Evolutionary conservation across 2,329 filamentous ascomycete species (phyloP), one percentile per base, ranked within the genome.

Genomic region (Xylariaceae sp.): DNA sequence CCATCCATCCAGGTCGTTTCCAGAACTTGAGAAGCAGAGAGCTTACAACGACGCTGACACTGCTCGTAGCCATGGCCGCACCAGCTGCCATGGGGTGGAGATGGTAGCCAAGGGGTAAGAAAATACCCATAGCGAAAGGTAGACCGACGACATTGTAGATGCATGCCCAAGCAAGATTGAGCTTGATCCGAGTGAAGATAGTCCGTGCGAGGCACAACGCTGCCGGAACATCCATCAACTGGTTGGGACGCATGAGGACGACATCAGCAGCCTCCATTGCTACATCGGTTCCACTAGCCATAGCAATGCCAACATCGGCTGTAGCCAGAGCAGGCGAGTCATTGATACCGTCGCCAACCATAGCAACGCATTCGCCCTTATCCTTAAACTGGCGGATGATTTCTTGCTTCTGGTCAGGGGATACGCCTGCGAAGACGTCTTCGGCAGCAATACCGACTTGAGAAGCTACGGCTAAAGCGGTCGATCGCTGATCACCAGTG

Each of bases 331-430:
- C 94, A 0, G 94, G 94, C 0, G 92, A 96, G 77, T 99, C 94
- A 75, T 99, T 99, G 82, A 99, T 97, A 48, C 94, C 94, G 73
- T 99, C 94, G 55, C 94, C 92, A 11, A 97, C 92, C 94, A 99
- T 99, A 66, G 90, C 94, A 30, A 97, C 90, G 53, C 88, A 80
- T 68, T 92, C 84, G 62, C 91, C 91, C 54, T 80, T 74, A 0
- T 80, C 78, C 75, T 97, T 91, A 15, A 97, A 82, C 56, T 88
- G 78, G 53, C 85, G 83, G 68, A 99, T 82, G 66, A 97, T 95
- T 34, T 82, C 79, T 72, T 95, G 92, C 73, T 99, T 99, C 76
- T 96, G 89, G 64, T 91, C 88, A 0, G 94, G 94, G 3, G 89
- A 91, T 52, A 93, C 89, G n/a, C 90, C 89, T 10, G 94, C 91